Evolutionary conservation across 257 asterid species (phyloP).

Genomic region (Solanum megistacrolobum): DNA sequence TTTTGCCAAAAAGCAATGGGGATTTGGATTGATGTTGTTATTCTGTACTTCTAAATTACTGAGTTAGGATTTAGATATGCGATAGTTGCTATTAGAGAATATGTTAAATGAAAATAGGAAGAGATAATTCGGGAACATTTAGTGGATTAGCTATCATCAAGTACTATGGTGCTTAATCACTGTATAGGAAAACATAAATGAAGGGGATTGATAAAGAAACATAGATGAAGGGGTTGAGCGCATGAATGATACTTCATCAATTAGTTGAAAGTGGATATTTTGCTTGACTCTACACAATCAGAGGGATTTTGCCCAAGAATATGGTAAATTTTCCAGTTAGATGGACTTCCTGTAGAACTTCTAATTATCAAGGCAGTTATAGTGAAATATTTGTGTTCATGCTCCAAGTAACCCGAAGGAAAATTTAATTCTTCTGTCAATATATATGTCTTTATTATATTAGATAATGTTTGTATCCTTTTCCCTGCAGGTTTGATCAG

Average conservation of each 20-base stretch:
- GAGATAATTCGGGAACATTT: not conserved
- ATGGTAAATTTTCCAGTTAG: not conserved
- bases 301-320: not conserved
- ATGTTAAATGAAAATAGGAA: not conserved
- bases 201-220: not conserved
- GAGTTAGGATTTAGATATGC: not conserved
- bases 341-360: not conserved
- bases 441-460: not conserved
- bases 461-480: not conserved
- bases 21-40: not conserved
- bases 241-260: not conserved
- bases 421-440: not conserved
- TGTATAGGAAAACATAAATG: not conserved
- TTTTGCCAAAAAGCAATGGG: not conserved
- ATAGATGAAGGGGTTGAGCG: not conserved
- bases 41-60: not conserved
- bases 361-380: not conserved
- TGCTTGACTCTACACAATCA: not conserved
- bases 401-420: not conserved
- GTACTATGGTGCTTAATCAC: not conserved
- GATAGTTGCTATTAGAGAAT: not conserved
- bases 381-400: not conserved
- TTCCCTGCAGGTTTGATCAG: conserved; percentile 61
- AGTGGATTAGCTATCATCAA: not conserved
- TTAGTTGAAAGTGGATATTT: not conserved